These are phyloP conservation scores for Aegilops speltoides DNA, from an alignment of 176 grass and related monocot genomes.

Conservation along the genomic window DNA sequence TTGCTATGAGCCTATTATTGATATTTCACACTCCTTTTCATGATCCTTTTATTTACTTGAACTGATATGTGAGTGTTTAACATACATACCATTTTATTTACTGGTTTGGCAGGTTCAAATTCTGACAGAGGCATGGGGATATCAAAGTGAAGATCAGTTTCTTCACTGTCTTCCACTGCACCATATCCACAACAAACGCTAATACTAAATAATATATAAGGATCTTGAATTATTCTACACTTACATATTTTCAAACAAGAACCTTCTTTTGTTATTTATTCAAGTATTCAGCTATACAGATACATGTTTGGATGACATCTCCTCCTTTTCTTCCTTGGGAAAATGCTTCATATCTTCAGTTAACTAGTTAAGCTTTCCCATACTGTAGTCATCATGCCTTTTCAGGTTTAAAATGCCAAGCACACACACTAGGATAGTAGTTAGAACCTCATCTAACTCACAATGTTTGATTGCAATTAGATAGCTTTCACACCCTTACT, in stretches of 20 bases:
- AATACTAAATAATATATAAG: constrained; percentile 16
- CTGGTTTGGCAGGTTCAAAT: constrained; percentile 77
- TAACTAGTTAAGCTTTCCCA: background rate
- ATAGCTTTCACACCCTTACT: background rate
- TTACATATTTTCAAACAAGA: background rate
- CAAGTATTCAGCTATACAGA: background rate
- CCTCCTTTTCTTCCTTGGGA: background rate
- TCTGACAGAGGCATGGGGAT: constrained; percentile 88
- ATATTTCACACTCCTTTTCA: background rate
- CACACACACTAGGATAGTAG: background rate
- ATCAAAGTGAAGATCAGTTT: constrained; percentile 68
- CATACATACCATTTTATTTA: constrained; percentile 32
- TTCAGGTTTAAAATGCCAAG: constrained; percentile 11
- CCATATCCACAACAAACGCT: constrained; percentile 69
- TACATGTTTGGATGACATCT: background rate
- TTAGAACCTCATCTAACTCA: background rate
- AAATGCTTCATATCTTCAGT: constrained; percentile 18
- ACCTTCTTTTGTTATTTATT: background rate
- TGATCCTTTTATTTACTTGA: background rate
- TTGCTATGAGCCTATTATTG: constrained; percentile 6
- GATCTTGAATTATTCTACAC: background rate
- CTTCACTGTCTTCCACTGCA: constrained; percentile 93
- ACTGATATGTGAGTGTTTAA: background rate
- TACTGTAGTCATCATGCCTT: background rate
- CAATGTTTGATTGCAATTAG: background rate